phyloP scores from a whole-genome alignment of 805 yeast species.

The Metschnikowia dekortorum region DNA sequence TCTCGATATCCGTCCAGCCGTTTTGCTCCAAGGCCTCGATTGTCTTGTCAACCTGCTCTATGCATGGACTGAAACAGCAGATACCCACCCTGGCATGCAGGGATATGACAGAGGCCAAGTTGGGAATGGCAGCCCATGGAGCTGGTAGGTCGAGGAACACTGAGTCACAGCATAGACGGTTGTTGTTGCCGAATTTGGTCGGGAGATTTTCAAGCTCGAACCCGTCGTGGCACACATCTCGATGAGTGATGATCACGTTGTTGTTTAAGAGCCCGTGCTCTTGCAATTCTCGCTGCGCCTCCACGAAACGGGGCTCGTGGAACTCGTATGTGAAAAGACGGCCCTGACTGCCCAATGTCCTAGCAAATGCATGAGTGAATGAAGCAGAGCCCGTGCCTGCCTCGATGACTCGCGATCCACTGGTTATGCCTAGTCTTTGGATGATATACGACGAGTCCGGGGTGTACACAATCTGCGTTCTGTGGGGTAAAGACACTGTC shows the following conservation, averaged over 20 bases:
- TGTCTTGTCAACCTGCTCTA: slow-evolving; percentile 91
- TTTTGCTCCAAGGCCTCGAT: slow-evolving; percentile 64
- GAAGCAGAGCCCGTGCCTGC: slow-evolving; percentile 99
- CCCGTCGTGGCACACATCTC: slow-evolving; percentile 91
- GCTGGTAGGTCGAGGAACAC: slow-evolving; percentile 91
- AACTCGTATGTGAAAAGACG: slow-evolving; percentile 82
- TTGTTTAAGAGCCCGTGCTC: slow-evolving; percentile 56
- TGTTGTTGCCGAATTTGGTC: slow-evolving; percentile 16
- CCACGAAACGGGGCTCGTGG: slow-evolving; percentile 76
- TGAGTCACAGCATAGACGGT: slow-evolving; percentile 56
- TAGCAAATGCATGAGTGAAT: slow-evolving; percentile 85
- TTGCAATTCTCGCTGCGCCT: slow-evolving; percentile 73
- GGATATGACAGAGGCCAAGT: slow-evolving; percentile 57
- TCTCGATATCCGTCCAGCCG: slow-evolving; percentile 85
- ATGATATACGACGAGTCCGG: slow-evolving; percentile 91
- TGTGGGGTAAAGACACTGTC: slow-evolving; percentile 93
- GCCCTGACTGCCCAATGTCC: slow-evolving; percentile 64
- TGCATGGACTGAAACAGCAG: slow-evolving; percentile 97
- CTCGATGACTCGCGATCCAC: slow-evolving; percentile 80
- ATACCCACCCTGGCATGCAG: slow-evolving; percentile 54
- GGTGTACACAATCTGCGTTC: slow-evolving; percentile 96
- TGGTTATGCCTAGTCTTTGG: slow-evolving; percentile 69
- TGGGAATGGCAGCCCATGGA: slow-evolving; percentile 94
- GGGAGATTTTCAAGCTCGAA: slow-evolving; percentile 50
- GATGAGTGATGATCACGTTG: slow-evolving; percentile 69